Conservation (phyloP, 2,329 filamentous ascomycete species). For the Sporothrix protearum region DNA sequence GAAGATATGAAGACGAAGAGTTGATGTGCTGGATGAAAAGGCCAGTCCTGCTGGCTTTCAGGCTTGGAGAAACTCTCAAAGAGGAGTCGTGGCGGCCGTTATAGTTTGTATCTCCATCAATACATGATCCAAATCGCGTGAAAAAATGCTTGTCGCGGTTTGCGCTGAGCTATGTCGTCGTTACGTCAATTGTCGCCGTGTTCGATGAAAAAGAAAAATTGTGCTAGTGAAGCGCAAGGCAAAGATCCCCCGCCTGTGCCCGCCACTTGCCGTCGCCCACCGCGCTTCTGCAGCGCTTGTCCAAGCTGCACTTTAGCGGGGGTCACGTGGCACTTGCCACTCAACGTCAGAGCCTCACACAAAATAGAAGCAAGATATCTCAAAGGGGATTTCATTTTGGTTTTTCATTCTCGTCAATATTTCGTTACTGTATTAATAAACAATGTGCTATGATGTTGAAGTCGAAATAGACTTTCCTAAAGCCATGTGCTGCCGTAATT, state of each 20-base stretch:
- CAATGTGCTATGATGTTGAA: neutral
- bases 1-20: too few relatives aligned
- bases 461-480: neutral
- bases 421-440: neutral
- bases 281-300: conserved; percentile 6
- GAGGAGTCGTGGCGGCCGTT: neutral
- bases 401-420: neutral
- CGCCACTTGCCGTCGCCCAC: conserved; percentile 15
- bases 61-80: neutral
- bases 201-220: neutral
- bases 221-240: neutral
- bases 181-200: neutral
- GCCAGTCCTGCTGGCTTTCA: neutral
- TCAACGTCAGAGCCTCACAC: neutral
- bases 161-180: neutral
- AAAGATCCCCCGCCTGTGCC: neutral
- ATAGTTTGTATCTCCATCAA: neutral
- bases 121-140: neutral
- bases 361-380: neutral
- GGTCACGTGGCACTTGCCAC: conserved; percentile 8
- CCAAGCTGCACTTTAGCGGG: neutral
- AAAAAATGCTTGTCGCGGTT: neutral
- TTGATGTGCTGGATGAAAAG: neutral
- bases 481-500: neutral
- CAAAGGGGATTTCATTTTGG: neutral